phyloP scores from a whole-genome alignment of 2,329 filamentous ascomycete genomes.

The Epichloe festucae region DNA sequence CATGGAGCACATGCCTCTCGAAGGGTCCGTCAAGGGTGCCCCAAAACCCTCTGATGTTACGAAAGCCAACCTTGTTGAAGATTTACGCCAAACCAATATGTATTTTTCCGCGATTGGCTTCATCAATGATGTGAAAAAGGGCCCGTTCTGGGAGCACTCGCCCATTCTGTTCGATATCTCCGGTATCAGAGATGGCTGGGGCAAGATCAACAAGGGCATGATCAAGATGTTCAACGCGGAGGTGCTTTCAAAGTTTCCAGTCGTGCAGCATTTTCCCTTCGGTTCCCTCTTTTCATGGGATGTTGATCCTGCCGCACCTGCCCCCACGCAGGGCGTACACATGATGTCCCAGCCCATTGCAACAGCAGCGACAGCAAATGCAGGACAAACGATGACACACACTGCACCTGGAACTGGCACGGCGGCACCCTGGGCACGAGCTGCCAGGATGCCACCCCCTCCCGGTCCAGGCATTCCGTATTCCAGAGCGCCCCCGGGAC shows the following conservation, averaged over 20 bases:
- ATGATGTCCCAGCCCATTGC: conserved; percentile 38
- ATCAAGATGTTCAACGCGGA: conserved; percentile 99
- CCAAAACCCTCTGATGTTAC: conserved; percentile 60
- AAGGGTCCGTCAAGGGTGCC: conserved; percentile 62
- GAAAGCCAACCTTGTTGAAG: conserved; percentile 49
- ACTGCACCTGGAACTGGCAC: conserved; percentile 20
- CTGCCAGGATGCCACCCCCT: conserved; percentile 25
- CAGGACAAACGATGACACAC: conserved; percentile 9
- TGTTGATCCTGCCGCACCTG: conserved; percentile 45
- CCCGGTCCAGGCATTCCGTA: conserved; percentile 26
- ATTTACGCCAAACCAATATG: conserved; percentile 57
- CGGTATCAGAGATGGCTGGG: conserved; percentile 86
- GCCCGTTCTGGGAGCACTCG: conserved; percentile 95
- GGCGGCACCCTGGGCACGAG: conserved; percentile 32
- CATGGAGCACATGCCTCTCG: conserved; percentile 51
- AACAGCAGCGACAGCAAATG: background rate
- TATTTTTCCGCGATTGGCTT: conserved; percentile 95
- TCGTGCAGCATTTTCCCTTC: conserved; percentile 92
- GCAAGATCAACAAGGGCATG: conserved; percentile 99
- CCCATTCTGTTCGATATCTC: conserved; percentile 91
- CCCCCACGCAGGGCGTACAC: conserved; percentile 40
- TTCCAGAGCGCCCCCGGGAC: conserved; percentile 21
- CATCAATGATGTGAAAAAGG: conserved; percentile 93
- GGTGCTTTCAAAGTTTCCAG: conserved; percentile 90
- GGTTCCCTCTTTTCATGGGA: conserved; percentile 73